phyloP scores from a whole-genome alignment of 306 rosid species.

The Sphenostylis stenocarpa region DNA sequence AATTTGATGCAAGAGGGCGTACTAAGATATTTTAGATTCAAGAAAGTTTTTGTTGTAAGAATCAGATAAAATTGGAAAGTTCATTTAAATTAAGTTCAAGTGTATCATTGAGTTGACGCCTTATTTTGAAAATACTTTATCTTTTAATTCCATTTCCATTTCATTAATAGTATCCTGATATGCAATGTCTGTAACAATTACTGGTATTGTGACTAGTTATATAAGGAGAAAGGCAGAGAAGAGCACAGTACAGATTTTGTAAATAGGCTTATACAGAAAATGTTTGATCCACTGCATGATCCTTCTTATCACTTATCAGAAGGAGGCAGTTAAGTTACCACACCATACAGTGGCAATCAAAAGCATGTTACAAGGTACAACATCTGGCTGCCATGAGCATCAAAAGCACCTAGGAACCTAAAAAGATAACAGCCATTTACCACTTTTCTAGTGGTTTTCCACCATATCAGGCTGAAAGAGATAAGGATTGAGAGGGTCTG shows the following conservation, averaged over 20 bases:
- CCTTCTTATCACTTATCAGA: constrained; percentile 43
- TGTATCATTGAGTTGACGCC: not conserved
- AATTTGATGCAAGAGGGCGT: not conserved
- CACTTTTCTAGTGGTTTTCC: constrained; percentile 43
- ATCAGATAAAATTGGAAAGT: not conserved
- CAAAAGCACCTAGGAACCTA: constrained; percentile 32
- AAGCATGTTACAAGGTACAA: constrained; percentile 44
- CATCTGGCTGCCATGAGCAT: constrained; percentile 45
- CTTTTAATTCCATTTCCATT: not conserved
- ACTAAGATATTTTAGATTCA: not conserved
- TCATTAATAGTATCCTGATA: not conserved
- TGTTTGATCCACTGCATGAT: constrained; percentile 44
- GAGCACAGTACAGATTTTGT: not conserved
- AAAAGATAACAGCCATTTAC: constrained; percentile 52
- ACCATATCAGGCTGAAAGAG: constrained; percentile 27
- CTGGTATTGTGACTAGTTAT: not conserved
- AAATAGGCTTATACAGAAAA: constrained; percentile 44
- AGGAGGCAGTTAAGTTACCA: constrained; percentile 31
- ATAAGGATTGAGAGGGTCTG: constrained; percentile 27
- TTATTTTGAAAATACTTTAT: not conserved
- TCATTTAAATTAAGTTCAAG: not conserved
- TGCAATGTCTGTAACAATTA: not conserved
- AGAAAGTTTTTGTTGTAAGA: not conserved
- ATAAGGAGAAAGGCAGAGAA: not conserved
- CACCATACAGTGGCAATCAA: constrained; percentile 40